Percentiles rank a stretch among this genome's conserved stretches.
Evolutionary conservation across 176 grass and related monocot genomes (phyloP).

Genomic region (Oryza officinalis): DNA sequence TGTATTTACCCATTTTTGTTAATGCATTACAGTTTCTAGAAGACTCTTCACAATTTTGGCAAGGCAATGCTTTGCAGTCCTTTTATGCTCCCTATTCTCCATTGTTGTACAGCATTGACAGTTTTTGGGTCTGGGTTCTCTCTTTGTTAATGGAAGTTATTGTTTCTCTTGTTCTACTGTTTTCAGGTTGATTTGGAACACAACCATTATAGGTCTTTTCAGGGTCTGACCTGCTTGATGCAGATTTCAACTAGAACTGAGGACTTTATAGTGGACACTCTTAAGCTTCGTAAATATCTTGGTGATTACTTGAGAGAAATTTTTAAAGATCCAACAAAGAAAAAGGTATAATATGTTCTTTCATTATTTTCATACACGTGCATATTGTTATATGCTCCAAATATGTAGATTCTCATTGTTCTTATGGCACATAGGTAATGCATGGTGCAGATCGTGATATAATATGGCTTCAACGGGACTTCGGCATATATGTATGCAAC

Average conservation of each 20-base stretch:
- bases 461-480: constrained; percentile 92
- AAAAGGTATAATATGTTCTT: constrained; percentile 60
- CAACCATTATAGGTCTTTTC: constrained; percentile 96
- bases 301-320: constrained; percentile 72
- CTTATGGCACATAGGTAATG: constrained; percentile 64
- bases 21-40: constrained; percentile 10
- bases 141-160: constrained; percentile 21
- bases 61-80: background rate
- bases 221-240: constrained; percentile 95
- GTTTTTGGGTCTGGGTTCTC: background rate
- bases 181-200: constrained; percentile 95
- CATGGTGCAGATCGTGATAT: constrained; percentile 96
- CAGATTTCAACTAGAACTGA: constrained; percentile 96
- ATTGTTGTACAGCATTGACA: background rate
- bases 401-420: constrained; percentile 35
- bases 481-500: constrained; percentile 91
- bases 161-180: constrained; percentile 20
- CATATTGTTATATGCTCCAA: constrained; percentile 1
- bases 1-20: constrained; percentile 7
- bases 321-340: constrained; percentile 84
- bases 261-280: constrained; percentile 90
- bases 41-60: constrained; percentile 18
- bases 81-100: constrained; percentile 18
- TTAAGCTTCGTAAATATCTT: constrained; percentile 82
- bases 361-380: background rate